Evolutionary conservation across 2,329 filamentous ascomycete species (phyloP), one percentile per base, ranked within the genome.

Genomic region (Ophiostoma pallidulum): DNA sequence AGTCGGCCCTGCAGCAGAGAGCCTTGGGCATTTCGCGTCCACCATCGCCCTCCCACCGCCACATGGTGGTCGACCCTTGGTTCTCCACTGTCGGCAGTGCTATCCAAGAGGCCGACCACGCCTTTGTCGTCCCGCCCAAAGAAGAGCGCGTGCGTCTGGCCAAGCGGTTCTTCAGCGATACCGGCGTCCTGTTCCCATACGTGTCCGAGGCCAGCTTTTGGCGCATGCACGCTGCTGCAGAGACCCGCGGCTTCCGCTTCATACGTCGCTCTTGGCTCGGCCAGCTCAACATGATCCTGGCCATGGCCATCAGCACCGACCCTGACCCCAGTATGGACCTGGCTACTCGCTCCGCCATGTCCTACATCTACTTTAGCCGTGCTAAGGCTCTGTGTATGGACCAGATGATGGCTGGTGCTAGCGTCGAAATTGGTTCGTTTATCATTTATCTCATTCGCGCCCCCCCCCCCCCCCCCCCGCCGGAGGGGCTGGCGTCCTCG

Each of bases 251-350:
- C 8, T 54, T 66, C 31, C 61, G 55, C 0, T 62, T 58, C 4
- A 64, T 68, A 0, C 61, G 70, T 1, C 63, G 66, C 16, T 68
- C 71, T 0, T 75, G 72, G 73, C 61, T 75, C 0, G 70, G 69
- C 0, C 53, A 74, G 3, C 54, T 75, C 0, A 74, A 75, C 41
- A 69, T 73, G 47, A 63, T 75, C 0, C 58, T 75, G 1, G 70
- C 72, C 1, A 67, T 75, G 60, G 66, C 70, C 0, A 65, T 61
- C 10, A 33, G 18, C 2, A 26, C 37, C 3, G 20, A 37, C 10
- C 3, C 37, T 8, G 44, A 35, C 20, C 8, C 35, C 13, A 13
- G 16, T 8, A 13, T 47, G 14, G 16, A 26, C 1, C 36, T 28
- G 12, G n/a, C n/a, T n/a, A n/a, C n/a, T n/a, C 60, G 68, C 18